Base-by-base conservation (phyloP, 768 basidiomycete genomes). In the Psilocybe tampanensis region DNA sequence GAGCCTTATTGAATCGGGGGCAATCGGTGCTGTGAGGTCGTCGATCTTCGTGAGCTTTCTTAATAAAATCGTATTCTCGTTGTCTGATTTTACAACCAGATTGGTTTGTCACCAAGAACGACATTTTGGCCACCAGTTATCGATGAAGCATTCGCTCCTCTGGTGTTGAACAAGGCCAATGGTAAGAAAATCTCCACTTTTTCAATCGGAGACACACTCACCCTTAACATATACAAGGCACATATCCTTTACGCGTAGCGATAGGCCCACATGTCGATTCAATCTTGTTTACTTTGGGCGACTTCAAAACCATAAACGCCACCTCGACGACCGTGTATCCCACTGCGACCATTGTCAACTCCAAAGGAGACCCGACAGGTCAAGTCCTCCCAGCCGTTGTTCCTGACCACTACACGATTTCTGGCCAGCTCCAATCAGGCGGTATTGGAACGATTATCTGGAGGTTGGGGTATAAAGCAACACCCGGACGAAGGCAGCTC, bases 391-490 rank as follows among this genome's bases (percentile, higher is more conserved):
- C 36, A 39, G 36, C 36, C 6, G 36, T 13, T n/a, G 36, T n/a
- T 8, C 36, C 36, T 4, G 36, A 39, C 36, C 36, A 39, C 12
- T 39, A 39, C n/a, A 33, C 19, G 6, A 32, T 49, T 33, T 32
- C 60, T 11, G 75, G 74, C 3, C 47, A 60, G 8, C 65, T 76
- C 22, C 52, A 61, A 29, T 65, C 63, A 17, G 76, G 75, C 8
- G 69, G 69, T 13, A 26, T 73, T 1, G 66, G 63, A 17, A 70
- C 59, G 23, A 55, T 71, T 7, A 60, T 59, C 18, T 70, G 67
- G 62, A 62, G 69, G 15, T 55, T 55, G 0, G 72, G 69, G 13
- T 60, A 66, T 34, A 49, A 54, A 6, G 47, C 55, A 2, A 60
- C 62, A 6, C 57, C 57, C 3, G 72, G 69, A 4, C 59, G 70